Percentiles rank a stretch among this genome's conserved stretches.
Conservation (phyloP, 345 rosid genomes). For the Gossypium turneri region DNA sequence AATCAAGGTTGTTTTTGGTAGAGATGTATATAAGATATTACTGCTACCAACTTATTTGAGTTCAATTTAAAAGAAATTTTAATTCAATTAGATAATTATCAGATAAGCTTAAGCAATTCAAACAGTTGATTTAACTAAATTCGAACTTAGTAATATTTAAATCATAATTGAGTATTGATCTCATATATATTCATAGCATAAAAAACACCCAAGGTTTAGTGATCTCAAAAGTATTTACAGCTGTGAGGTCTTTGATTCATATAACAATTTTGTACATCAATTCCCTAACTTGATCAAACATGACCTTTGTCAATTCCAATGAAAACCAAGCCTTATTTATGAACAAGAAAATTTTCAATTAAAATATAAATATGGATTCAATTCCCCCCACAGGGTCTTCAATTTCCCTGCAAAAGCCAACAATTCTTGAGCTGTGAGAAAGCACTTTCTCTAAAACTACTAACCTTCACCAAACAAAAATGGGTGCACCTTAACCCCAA, state of each 20-base stretch:
- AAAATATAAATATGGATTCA: not conserved
- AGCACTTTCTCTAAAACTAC: conserved; percentile 49
- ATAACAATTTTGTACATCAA: not conserved
- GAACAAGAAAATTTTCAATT: not conserved
- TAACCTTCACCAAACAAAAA: conserved; percentile 60
- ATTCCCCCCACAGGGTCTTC: not conserved
- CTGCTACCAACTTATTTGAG: too few relatives aligned
- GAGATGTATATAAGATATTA: too few relatives aligned
- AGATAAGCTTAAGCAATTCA: accelerated
- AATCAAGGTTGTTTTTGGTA: too few relatives aligned
- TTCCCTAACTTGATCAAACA: not conserved
- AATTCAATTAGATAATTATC: too few relatives aligned
- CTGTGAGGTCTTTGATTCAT: too few relatives aligned
- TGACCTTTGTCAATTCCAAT: not conserved
- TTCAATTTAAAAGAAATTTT: too few relatives aligned
- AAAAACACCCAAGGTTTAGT: too few relatives aligned
- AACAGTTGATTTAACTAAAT: accelerated
- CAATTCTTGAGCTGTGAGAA: conserved; percentile 53
- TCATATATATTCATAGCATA: too few relatives aligned
- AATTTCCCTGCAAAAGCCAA: conserved; percentile 43
- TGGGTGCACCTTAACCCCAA: conserved; percentile 55
- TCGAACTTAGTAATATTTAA: accelerated
- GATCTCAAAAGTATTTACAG: too few relatives aligned
- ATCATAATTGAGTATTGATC: too few relatives aligned
- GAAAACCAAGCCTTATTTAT: not conserved